Evolutionary conservation across 208 protist genomes (phyloP).

Genomic region (Blastocrithidia nonstop): DNA sequence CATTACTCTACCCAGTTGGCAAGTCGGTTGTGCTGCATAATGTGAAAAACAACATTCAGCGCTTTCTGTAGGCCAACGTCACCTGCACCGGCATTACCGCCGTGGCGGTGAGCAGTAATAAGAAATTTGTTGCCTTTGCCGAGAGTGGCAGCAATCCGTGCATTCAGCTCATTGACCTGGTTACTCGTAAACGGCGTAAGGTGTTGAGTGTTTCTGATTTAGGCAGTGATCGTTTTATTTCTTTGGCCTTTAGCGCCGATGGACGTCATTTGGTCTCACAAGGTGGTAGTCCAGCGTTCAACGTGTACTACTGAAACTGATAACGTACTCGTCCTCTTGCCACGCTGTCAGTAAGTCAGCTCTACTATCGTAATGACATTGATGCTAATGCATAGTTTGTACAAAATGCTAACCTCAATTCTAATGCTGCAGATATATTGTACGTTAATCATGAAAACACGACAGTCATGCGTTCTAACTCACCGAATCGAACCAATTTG

Average conservation of each 20-base stretch:
- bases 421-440: too few species aligned
- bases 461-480: too few species aligned
- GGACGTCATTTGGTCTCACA: conserved; percentile 82
- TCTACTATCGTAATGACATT: too few species aligned
- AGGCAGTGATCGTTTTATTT: conserved; percentile 61
- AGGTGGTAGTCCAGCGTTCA: conserved; percentile 63
- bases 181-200: conserved; percentile 76
- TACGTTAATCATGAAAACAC: too few species aligned
- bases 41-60: conserved; percentile 60
- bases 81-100: conserved; percentile 77
- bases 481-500: too few species aligned
- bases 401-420: too few species aligned
- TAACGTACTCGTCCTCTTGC: conserved; percentile 81
- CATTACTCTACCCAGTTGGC: conserved; percentile 78
- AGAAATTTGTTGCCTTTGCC: conserved; percentile 90
- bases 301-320: conserved; percentile 84
- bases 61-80: conserved; percentile 58
- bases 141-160: conserved; percentile 55
- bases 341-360: conserved; percentile 20
- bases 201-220: conserved; percentile 58
- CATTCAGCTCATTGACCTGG: conserved; percentile 80
- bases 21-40: conserved; percentile 71
- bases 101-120: conserved; percentile 82
- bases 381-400: too few species aligned
- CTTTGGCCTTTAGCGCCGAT: conserved; percentile 73